These are phyloP conservation scores for Chaetomiaceae sp. DNA, from an alignment of 2,329 filamentous ascomycete genomes.

Conservation along the genomic window DNA sequence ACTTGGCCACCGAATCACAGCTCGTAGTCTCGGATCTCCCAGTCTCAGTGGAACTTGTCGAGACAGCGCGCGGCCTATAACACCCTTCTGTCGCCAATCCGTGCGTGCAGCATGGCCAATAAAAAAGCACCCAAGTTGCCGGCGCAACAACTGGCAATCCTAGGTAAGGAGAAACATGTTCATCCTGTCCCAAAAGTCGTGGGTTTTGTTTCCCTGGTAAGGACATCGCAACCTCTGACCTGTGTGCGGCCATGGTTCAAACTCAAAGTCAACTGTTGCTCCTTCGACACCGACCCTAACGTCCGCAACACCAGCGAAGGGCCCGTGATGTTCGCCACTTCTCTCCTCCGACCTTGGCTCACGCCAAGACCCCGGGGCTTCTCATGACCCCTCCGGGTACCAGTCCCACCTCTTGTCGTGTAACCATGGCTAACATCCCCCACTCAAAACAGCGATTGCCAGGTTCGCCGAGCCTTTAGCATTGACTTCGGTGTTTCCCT, in stretches of 20 bases:
- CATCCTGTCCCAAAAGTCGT: background rate
- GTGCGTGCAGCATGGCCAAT: conserved; percentile 22
- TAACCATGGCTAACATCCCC: conserved; percentile 32
- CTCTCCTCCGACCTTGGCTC: background rate
- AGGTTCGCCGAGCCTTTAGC: conserved; percentile 73
- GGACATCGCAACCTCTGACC: background rate
- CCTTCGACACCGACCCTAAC: no score
- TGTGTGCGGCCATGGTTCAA: background rate
- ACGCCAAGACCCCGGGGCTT: conserved; percentile 2
- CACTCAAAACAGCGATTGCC: conserved; percentile 58
- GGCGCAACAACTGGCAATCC: conserved; percentile 69
- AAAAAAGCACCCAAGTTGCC: conserved; percentile 59
- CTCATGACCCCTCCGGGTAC: conserved; percentile 1
- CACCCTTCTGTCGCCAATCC: background rate
- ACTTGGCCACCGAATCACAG: background rate
- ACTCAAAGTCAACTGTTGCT: background rate
- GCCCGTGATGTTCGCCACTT: background rate
- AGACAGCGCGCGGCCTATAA: background rate
- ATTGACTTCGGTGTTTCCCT: conserved; percentile 67
- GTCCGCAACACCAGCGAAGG: background rate
- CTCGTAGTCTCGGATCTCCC: background rate
- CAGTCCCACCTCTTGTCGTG: background rate
- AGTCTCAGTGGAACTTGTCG: no score
- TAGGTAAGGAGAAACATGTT: conserved; percentile 52
- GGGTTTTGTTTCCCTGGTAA: conserved; percentile 11